Evolutionary conservation across 805 yeast species (phyloP), one percentile per base, ranked within the genome.

Genomic region (Candida koratica): DNA sequence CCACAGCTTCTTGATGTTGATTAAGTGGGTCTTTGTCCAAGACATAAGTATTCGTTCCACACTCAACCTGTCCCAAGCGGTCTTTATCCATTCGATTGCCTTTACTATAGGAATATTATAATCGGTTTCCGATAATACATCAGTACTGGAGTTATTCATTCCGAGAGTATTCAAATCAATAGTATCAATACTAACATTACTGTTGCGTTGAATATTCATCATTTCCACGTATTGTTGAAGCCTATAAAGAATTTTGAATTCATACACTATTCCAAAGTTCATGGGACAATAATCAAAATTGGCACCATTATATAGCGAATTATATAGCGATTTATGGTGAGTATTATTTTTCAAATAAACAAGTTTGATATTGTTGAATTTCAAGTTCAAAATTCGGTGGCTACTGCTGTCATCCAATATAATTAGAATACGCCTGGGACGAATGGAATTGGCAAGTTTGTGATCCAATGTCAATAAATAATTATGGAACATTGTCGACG

Each of bases 201-300:
- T 14, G 16, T 38, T 34, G 30, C 55, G 37, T 39, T 62, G 68
- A n/a, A 52, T 22, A 36, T 56, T 57, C 12, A 67, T 66, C 69
- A 64, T 64, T 34, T 63, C 69, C 44, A 59, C 57, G 43, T 77
- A 79, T 43, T 79, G 84, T 41, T 73, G 77, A 5, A 74, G 59
- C 38, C 85, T 65, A 46, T 73, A 79, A 31, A 73, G 57, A 10
- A 77, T 64, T 47, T 76, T 77, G 49, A 79, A 75, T 46, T 79
- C 84, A 39, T 75, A 77, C 26, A 74, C 64, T 4, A 79, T 73
- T 3, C 85, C 85, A 69, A 79, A 77, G 41, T 69, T 73, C 65
- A 77, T 76, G 6, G 84, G 84, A 22, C 77, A 52, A 47, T 74
- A 77, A 45, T 69, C 71, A 34, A 77, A 59, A 41, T 69, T 74